phyloP scores from a whole-genome alignment of 225 moss, liverwort and hornwort genomes.

The Bryum argenteum region DNA sequence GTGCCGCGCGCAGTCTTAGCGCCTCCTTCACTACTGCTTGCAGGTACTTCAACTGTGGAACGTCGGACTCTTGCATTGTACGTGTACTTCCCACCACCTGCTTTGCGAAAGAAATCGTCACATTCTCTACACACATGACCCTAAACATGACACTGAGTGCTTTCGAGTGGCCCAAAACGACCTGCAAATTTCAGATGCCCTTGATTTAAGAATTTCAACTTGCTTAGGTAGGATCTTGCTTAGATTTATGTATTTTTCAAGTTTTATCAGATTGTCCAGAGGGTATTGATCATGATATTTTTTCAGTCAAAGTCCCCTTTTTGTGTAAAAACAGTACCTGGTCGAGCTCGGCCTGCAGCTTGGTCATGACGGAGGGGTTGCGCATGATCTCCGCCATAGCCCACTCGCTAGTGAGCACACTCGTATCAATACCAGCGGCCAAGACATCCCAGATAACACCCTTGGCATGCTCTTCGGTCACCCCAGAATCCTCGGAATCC shows the following conservation, averaged over 20 bases:
- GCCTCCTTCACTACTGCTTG: constrained; percentile 26
- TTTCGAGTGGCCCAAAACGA: no score
- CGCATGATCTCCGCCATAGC: constrained; percentile 16
- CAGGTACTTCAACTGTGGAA: constrained; percentile 28
- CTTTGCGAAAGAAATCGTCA: no score
- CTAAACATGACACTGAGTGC: no score
- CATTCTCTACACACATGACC: not conserved
- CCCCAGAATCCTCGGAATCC: not conserved
- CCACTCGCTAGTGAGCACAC: constrained; percentile 16
- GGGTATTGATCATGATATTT: no score
- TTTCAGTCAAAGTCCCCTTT: not conserved
- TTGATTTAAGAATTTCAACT: no score
- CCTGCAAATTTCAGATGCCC: no score
- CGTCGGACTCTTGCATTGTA: constrained; percentile 16
- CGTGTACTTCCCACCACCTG: not conserved
- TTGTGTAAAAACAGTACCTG: no score
- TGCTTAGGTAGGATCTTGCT: no score
- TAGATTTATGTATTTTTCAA: no score
- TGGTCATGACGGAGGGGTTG: not conserved
- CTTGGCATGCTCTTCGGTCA: constrained; percentile 17
- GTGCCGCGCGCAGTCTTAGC: constrained; percentile 9
- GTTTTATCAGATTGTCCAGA: no score
- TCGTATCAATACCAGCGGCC: not conserved
- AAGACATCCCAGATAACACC: constrained; percentile 20
- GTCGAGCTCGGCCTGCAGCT: constrained; percentile 26